Evolutionary conservation across 2,329 filamentous ascomycete genomes (phyloP), one percentile per base, ranked within the genome.

Genomic region (Pleomassaria siparia): DNA sequence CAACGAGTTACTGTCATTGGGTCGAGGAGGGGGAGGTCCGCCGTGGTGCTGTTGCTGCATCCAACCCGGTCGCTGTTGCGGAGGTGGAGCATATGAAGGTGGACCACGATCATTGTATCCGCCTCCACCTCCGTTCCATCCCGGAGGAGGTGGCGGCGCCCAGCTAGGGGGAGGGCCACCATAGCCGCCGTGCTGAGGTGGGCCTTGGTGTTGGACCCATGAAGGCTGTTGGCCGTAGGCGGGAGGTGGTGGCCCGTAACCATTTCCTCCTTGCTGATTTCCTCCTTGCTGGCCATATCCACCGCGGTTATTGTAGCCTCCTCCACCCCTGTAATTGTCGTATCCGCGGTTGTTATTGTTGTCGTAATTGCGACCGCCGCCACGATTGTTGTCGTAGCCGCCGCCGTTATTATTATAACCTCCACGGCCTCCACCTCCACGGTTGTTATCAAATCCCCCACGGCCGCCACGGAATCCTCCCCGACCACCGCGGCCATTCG

Each of bases 401-500:
- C 53, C 51, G 18, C 56, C 51, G 24, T 49, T 47, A 18, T 49
- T 41, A 30, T 53, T 61, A 33, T 60, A 58, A 29, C 54, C 46
- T 8, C 20, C 20, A 12, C 18, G 13, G 32, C 55, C 45, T 13
- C 28, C 16, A 7, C 30, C 30, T 18, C 26, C 33, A 25, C 30
- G 41, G 6, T 37, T 37, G 44, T 47, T 44, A 24, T 30, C 41
- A 16, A 24, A 54, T 16, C 55, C 53, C 18, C 58, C 58, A 26
- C 54, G 53, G 16, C 78, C 70, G 21, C 76, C 74, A 10, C 72
- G 70, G 45, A 74, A 71, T 37, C 88, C 75, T 15, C 84, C 84
- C 4, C 79, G 86, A 28, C 88, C 88, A 11, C 88, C 87, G 60
- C 84, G 84, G 40, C 80, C 82, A 44, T 89, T 89, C 85, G 18